Evolutionary conservation across 371 early-diverging fungal genomes (phyloP).

Genomic region (Mortierella sp.): DNA sequence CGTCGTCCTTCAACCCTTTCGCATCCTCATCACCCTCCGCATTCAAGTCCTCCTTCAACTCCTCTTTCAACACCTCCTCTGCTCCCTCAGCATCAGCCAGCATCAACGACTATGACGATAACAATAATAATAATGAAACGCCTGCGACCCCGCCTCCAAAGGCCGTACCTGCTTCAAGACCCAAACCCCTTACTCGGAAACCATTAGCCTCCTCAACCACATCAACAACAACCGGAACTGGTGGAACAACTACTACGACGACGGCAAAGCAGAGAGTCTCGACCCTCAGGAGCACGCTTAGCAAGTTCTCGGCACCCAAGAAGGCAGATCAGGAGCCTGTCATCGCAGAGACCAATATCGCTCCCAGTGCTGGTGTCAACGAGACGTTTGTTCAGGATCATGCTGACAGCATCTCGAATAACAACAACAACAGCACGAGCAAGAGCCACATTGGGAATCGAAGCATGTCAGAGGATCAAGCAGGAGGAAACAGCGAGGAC

Average conservation of each 20-base stretch:
- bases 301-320: slow-evolving; percentile 45
- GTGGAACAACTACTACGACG: slow-evolving; percentile 1
- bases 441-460: slow-evolving; percentile 4
- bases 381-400: slow-evolving; percentile 1
- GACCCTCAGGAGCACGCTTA: slow-evolving; percentile 38
- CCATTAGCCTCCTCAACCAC: slow-evolving; percentile 7
- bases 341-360: slow-evolving; percentile 1
- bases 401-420: not conserved
- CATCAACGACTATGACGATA: slow-evolving; percentile 9
- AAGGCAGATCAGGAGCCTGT: slow-evolving; percentile 29
- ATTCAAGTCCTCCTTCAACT: slow-evolving; percentile 23
- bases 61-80: slow-evolving; percentile 22
- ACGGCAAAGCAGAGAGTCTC: slow-evolving; percentile 36
- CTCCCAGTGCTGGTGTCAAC: not conserved
- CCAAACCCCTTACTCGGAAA: slow-evolving; percentile 18
- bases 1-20: slow-evolving; percentile 28
- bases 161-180: slow-evolving; percentile 7
- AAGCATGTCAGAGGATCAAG: slow-evolving; percentile 15
- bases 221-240: not conserved
- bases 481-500: slow-evolving; percentile 17
- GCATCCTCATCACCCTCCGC: slow-evolving; percentile 43
- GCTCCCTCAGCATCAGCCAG: slow-evolving; percentile 19
- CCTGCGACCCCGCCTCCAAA: slow-evolving; percentile 11
- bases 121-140: not conserved
- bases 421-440: not conserved